Evolutionary conservation across 345 rosid genomes (phyloP), one percentile per base, ranked within the genome.

Genomic region (Euphorbia tirucalli): DNA sequence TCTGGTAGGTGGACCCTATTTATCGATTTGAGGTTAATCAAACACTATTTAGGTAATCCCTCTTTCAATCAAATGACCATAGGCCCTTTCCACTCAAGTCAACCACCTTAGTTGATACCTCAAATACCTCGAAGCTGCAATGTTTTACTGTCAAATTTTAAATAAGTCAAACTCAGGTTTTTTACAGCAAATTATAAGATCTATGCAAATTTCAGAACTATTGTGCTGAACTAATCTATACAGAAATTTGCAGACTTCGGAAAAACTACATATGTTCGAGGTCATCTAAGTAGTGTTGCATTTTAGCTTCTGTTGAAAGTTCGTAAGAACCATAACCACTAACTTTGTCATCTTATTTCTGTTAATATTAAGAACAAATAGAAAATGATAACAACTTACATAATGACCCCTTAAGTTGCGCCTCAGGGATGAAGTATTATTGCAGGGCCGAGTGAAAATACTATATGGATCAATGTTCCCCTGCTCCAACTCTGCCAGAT

Each of bases 391-490:
- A 61, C 41, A 74, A 69, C 98, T 89, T 81, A 92, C 97, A 80
- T 88, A 90, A 68, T 84, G 97, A 66, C 93, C 88, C 75, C 85
- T 81, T 44, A 78, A 79, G 81, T 80, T 88, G 73, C 67, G 91
- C 74, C 68, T 83, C 76, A 88, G 74, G 1, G 86, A 79, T 71
- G 88, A 75, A 56, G 86, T 84, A 75, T 32, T 67, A 57, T 80
- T 86, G 86, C 99, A 95, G 75, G 96, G 86, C 57, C 24, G 73
- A 11, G 98, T 90, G 87, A 80, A 95, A 83, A 95, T 92, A 84
- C 97, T 92, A 64, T 89, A 92, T 0, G 88, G 93, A 82, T 95
- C 97, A 19, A 92, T 95, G 64, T 81, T 79, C 15, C 99, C 98
- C 77, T 81, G 89, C 86, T 95, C 99, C 37, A 19, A 8, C 24